phyloP scores from a whole-genome alignment of 2,329 filamentous ascomycete genomes.

The Alternaria ethzedia region DNA sequence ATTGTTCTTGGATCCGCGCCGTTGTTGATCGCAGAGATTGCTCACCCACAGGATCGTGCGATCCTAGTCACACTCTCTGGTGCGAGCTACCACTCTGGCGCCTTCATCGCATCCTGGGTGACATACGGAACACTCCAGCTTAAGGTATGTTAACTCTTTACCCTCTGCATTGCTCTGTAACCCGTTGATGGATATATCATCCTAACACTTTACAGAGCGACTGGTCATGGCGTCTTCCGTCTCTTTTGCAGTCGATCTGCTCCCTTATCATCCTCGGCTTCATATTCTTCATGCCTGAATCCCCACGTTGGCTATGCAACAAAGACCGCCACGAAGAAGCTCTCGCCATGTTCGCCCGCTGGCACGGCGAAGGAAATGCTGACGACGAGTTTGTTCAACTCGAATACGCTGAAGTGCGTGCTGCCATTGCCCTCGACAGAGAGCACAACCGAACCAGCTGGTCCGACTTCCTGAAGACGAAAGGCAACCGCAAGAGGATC shows the following conservation, averaged over 20 bases:
- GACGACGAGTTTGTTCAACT: constrained; percentile 19
- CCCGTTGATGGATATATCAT: too few relatives aligned
- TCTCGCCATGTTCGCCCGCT: constrained; percentile 59
- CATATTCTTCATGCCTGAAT: constrained; percentile 58
- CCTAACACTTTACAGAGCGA: constrained; percentile 42
- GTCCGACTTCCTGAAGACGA: constrained; percentile 35
- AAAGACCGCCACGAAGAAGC: constrained; percentile 62
- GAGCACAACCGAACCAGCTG: constrained; percentile 6
- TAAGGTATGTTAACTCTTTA: background rate
- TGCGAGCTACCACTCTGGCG: constrained; percentile 47
- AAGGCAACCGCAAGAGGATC: constrained; percentile 48
- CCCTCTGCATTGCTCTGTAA: background rate
- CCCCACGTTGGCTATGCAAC: constrained; percentile 64
- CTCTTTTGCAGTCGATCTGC: constrained; percentile 57
- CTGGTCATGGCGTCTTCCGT: constrained; percentile 59
- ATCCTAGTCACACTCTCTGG: constrained; percentile 38
- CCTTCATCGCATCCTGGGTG: constrained; percentile 44
- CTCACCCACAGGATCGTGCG: constrained; percentile 45
- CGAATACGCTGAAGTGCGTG: constrained; percentile 22
- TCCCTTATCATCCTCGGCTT: constrained; percentile 51
- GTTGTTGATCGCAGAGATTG: constrained; percentile 53
- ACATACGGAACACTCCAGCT: constrained; percentile 19
- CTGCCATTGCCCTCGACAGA: constrained; percentile 29
- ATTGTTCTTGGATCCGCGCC: constrained; percentile 34
- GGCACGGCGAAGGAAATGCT: constrained; percentile 57